Evolutionary conservation across 768 basidiomycete genomes (phyloP), one percentile per base, ranked within the genome.

Genomic region (Mrakia frigida): DNA sequence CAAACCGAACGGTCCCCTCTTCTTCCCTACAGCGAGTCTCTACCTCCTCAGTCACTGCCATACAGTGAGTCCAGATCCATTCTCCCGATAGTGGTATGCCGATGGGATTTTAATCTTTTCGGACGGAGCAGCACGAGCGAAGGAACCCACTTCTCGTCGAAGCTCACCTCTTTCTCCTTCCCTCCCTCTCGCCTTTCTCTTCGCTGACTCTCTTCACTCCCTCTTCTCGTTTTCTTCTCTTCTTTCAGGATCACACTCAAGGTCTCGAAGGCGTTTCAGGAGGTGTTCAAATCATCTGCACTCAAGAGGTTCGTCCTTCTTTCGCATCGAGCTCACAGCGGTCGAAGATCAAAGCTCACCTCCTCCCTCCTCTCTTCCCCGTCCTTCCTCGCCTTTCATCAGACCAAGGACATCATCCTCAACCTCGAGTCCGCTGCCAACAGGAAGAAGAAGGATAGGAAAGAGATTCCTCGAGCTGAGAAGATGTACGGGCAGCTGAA

Each of bases 351-450:
- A 18, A 14, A 35, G 41, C 61, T 50, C n/a, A 25, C n/a, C 43
- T 23, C 28, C 70, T 23, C 41, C 10, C 31, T 33, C 28, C 70
- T 28, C 70, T 33, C 50, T 4, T 33, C 33, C 33, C 50, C 39
- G 2, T 43, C 46, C 46, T 50, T 9, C 16, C 46, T 31, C 70
- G 18, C 21, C 61, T 6, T 31, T 28, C 0, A 16, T 3, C 37
- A 74, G 65, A 90, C 94, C 25, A 95, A 94, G 83, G 86, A 90
- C 76, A 93, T 97, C 90, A 85, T 98, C 3, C 84, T 95, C 53
- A 86, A 87, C 73, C 89, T 92, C 80, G 92, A 96, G 81, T 87
- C 89, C 43, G 81, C 81, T 41, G 50, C 61, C 9, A 73, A 79
- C 61, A 50, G 80, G 46, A 56, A 71, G 21, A 18, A 28, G 9